Conservation (phyloP, 1,139 yeast genomes). For the Yarrowia galli region DNA sequence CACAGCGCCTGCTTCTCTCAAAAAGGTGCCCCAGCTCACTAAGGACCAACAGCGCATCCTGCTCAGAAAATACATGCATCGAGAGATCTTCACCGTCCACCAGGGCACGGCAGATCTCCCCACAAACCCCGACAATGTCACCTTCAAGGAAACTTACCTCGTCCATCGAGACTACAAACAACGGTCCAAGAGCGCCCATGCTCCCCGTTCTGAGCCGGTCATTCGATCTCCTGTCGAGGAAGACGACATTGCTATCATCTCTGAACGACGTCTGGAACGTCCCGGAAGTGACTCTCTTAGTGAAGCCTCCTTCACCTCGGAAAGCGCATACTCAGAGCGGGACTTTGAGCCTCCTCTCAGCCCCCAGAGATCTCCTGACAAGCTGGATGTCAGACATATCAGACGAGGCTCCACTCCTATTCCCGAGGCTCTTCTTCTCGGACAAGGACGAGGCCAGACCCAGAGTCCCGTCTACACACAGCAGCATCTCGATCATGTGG, state of each 20-base stretch:
- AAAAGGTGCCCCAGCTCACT: conserved; percentile 22
- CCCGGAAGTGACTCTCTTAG: conserved; percentile 32
- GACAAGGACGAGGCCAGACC: background rate
- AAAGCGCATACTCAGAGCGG: conserved; percentile 6
- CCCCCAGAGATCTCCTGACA: conserved; percentile 13
- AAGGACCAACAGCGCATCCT: conserved; percentile 24
- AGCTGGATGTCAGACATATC: conserved; percentile 10
- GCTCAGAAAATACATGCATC: conserved; percentile 47
- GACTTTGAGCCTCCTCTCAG: conserved; percentile 35
- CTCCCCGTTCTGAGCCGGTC: background rate
- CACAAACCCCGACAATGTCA: conserved; percentile 31
- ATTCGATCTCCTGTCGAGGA: conserved; percentile 13
- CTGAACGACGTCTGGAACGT: background rate
- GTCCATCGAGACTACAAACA: conserved; percentile 43
- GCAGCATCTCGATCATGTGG: conserved; percentile 13
- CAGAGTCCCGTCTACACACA: conserved; percentile 6
- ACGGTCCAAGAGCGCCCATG: conserved; percentile 17
- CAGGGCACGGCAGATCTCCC: conserved; percentile 28
- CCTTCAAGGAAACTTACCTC: conserved; percentile 45
- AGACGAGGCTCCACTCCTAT: conserved; percentile 5
- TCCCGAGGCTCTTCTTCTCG: conserved; percentile 2
- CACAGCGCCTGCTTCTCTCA: conserved; percentile 4
- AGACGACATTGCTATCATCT: conserved; percentile 2
- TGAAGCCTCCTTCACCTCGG: conserved; percentile 13
- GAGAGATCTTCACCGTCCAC: conserved; percentile 48